Evolutionary conservation across 179 eudicot species (phyloP).

Genomic region (Corrigiola litoralis): DNA sequence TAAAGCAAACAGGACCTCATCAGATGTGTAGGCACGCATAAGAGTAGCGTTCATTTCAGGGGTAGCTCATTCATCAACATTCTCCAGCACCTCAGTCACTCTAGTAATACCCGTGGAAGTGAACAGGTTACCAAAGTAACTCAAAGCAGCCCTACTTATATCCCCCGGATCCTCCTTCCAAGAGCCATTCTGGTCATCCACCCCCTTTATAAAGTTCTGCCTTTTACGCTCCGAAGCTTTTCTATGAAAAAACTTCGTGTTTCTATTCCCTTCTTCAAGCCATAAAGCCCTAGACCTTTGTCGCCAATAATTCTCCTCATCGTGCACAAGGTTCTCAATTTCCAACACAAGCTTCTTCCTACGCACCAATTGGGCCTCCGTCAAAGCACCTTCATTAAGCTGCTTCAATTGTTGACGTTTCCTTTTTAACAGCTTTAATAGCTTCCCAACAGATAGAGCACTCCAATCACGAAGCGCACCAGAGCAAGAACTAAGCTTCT

Average conservation of each 20-base stretch:
- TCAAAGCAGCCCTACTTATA: background rate
- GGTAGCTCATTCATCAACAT: background rate
- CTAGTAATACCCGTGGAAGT: too few relatives aligned
- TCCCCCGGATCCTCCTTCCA: background rate
- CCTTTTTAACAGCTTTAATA: background rate
- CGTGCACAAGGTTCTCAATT: background rate
- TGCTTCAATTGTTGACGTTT: background rate
- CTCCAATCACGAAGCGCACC: background rate
- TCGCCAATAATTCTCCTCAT: background rate
- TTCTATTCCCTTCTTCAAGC: background rate
- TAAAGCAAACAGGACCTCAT: background rate
- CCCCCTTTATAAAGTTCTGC: background rate
- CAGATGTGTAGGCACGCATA: background rate
- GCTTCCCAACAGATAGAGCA: background rate
- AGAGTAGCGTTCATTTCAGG: background rate
- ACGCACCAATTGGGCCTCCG: background rate
- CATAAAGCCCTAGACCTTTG: background rate
- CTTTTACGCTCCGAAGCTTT: background rate
- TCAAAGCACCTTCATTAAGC: background rate
- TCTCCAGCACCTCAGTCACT: background rate
- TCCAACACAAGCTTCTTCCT: background rate
- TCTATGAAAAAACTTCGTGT: background rate
- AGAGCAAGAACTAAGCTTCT: background rate
- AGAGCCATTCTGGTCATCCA: background rate
- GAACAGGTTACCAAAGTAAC: background rate